These are phyloP conservation scores for Nadsonia commutata DNA, from an alignment of 1,139 yeast genomes.

Conservation along the genomic window DNA sequence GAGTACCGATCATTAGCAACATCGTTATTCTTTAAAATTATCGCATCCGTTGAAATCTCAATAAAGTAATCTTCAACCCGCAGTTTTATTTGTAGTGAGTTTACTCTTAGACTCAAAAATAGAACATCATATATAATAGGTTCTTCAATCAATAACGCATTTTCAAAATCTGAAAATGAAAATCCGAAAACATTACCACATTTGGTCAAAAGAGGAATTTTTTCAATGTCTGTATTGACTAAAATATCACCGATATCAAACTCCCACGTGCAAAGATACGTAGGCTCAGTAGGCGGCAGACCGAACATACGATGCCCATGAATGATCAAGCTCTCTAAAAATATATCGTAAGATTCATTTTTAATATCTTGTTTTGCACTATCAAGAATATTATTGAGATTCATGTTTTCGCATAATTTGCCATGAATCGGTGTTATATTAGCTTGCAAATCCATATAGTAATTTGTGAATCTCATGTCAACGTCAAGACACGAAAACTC, in stretches of 20 bases:
- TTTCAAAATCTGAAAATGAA: conserved; percentile 62
- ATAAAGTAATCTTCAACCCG: conserved; percentile 20
- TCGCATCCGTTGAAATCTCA: conserved; percentile 18
- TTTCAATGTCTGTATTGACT: conserved; percentile 37
- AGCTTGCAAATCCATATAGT: conserved; percentile 56
- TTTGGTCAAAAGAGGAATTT: conserved; percentile 32
- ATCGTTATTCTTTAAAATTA: conserved; percentile 46
- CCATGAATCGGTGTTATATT: conserved; percentile 26
- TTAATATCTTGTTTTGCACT: conserved; percentile 9
- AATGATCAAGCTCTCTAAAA: conserved; percentile 48
- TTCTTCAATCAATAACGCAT: conserved; percentile 43
- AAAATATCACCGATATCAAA: conserved; percentile 47
- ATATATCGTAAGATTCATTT: conserved; percentile 27
- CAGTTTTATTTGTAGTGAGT: conserved; percentile 20
- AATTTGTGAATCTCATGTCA: conserved; percentile 76
- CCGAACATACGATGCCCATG: conserved; percentile 93
- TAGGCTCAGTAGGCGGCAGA: conserved; percentile 73
- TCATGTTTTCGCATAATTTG: conserved; percentile 10
- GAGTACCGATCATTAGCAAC: conserved; percentile 56
- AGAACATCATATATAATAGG: conserved; percentile 57
- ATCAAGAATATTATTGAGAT: conserved; percentile 15
- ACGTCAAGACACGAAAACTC: conserved; percentile 54
- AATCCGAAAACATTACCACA: conserved; percentile 37
- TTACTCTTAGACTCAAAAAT: conserved; percentile 28
- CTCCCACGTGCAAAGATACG: conserved; percentile 86